Percentiles rank a stretch among this genome's conserved stretches.
phyloP scores from a whole-genome alignment of 495 filamentous ascomycete genomes.

The Durotheca rogersii region DNA sequence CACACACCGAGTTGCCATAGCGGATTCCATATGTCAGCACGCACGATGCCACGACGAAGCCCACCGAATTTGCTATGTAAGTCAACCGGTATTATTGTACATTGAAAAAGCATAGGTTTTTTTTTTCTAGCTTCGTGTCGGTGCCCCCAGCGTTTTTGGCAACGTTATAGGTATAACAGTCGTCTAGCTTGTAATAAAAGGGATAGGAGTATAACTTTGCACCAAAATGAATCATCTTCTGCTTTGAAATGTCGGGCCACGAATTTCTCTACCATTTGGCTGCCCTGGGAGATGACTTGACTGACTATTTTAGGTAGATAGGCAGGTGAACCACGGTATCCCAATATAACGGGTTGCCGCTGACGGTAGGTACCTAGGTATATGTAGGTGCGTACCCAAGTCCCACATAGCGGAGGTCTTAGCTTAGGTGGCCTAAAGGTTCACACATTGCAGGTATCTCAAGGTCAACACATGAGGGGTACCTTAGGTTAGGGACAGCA shows the following conservation, averaged over 20 bases:
- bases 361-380: not conserved
- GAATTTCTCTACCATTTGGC: too few relatives aligned
- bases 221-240: not conserved
- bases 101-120: conserved; percentile 16
- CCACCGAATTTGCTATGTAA: conserved; percentile 26
- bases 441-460: too few relatives aligned
- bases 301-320: too few relatives aligned
- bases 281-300: too few relatives aligned
- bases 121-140: conserved; percentile 15
- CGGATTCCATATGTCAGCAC: conserved; percentile 27
- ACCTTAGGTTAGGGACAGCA: too few relatives aligned
- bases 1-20: conserved; percentile 20
- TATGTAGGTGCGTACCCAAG: not conserved
- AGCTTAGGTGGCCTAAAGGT: too few relatives aligned
- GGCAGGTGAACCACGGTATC: too few relatives aligned
- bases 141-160: conserved; percentile 9
- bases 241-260: too few relatives aligned
- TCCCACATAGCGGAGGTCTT: too few relatives aligned
- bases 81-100: conserved; percentile 35
- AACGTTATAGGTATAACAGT: conserved; percentile 11
- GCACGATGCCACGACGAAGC: conserved; percentile 37
- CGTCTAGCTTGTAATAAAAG: conserved; percentile 32
- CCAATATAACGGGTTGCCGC: too few relatives aligned
- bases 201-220: conserved; percentile 12
- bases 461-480: too few relatives aligned